Evolutionary conservation across 2,329 filamentous ascomycete species (phyloP).

Genomic region (Aphanocladium album): DNA sequence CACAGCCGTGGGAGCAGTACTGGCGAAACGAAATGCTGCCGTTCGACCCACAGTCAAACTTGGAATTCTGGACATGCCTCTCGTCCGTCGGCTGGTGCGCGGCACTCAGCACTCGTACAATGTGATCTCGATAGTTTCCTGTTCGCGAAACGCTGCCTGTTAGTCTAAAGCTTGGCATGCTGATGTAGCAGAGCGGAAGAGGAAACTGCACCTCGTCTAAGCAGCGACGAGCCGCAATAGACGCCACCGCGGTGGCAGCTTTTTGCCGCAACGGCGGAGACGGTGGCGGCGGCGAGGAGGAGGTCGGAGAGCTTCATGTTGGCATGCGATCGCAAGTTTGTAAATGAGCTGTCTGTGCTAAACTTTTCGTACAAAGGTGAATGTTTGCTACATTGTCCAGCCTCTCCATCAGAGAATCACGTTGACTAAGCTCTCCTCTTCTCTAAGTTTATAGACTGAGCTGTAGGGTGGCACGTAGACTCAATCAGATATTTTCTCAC

Average conservation of each 20-base stretch:
- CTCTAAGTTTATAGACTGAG: too few species aligned
- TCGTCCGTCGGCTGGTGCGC: neutral
- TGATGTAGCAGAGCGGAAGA: neutral
- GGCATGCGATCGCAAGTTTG: neutral
- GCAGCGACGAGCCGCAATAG: slow-evolving; percentile 4
- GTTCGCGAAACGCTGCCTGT: neutral
- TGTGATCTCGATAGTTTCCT: slow-evolving; percentile 2
- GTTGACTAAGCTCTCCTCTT: too few species aligned
- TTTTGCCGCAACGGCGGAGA: neutral
- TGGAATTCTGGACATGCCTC: neutral
- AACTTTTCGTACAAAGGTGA: too few species aligned
- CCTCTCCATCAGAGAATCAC: too few species aligned
- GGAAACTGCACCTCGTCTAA: neutral
- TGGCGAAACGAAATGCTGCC: neutral
- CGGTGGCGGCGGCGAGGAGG: neutral
- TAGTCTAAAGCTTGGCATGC: neutral
- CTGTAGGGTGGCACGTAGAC: too few species aligned
- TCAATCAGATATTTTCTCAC: too few species aligned
- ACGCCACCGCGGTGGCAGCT: slow-evolving; percentile 4
- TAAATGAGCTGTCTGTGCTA: too few species aligned
- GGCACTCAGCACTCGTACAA: neutral
- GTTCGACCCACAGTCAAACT: neutral
- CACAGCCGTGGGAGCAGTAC: neutral
- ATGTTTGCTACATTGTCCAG: too few species aligned
- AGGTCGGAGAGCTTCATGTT: neutral